phyloP scores from a whole-genome alignment of 768 basidiomycete genomes.

The Gelatoporia subvermispora region DNA sequence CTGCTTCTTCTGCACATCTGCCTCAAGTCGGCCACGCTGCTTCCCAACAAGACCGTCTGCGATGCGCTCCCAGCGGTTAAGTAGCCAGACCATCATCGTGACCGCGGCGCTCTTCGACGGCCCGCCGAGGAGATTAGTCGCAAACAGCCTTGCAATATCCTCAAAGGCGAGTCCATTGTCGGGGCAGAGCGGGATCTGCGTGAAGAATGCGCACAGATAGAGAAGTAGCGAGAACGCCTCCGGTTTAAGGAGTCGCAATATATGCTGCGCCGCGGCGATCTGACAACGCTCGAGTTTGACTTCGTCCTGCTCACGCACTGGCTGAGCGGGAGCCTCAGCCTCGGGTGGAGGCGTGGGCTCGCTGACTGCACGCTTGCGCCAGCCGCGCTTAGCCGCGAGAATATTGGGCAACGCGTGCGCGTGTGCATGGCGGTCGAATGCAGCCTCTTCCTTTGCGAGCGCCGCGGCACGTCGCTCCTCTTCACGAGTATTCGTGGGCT shows the following conservation, averaged over 20 bases:
- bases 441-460: constrained; percentile 4
- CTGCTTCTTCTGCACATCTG: not conserved
- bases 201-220: constrained; percentile 45
- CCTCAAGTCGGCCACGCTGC: not conserved
- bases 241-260: constrained; percentile 46
- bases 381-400: not conserved
- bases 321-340: not conserved
- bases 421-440: not conserved
- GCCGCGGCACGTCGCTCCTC: constrained; percentile 16
- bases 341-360: not conserved
- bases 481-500: constrained; percentile 34
- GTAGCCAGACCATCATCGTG: constrained; percentile 28
- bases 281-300: constrained; percentile 27
- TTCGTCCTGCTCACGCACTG: constrained; percentile 19
- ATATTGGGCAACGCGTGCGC: not conserved
- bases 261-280: constrained; percentile 37
- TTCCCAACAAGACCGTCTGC: constrained; percentile 11
- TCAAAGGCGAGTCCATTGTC: constrained; percentile 45
- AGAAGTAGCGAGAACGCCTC: constrained; percentile 36
- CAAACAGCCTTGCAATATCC: constrained; percentile 44
- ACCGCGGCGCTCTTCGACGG: constrained; percentile 5
- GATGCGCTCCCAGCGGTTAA: constrained; percentile 13
- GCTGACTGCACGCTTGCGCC: not conserved
- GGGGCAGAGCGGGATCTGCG: constrained; percentile 45
- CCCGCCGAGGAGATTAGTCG: constrained; percentile 35